Evolutionary conservation across 495 filamentous ascomycete species (phyloP), one percentile per base, ranked within the genome.

Genomic region (Entonaema liquescens): DNA sequence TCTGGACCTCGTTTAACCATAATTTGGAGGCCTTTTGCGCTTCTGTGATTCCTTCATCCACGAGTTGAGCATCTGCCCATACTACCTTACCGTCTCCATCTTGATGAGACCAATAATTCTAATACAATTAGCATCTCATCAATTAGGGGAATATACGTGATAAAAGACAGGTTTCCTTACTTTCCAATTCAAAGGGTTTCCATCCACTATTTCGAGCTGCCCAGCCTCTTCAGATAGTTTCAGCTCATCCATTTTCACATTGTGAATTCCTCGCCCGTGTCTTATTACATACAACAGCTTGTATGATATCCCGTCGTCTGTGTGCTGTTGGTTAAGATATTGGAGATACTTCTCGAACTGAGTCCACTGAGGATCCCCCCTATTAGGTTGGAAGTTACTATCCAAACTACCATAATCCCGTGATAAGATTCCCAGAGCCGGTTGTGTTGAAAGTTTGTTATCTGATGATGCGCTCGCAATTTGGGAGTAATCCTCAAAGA

Each of bases 11-110:
- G 7, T 47, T 8, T 47, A 47, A 13, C 42, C 91, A 96, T 79
- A 91, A 91, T 29, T 71, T 66, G 63, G 90, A 84, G 26, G 89
- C 89, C 11, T 79, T 79, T 3, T 81, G 68, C 29, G 92, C 93
- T 80, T 94, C 89, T 7, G 50, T 44, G 56, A 86, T 79, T 13
- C 92, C 92, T 25, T 67, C 72, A 0, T 79, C 53, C 1, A 90
- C 93, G 28, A 96, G 84, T 12, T 86, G 78, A 3, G 92, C 88
- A 72, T 96, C 93, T 28, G 78, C 77, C 93, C 93, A 95, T 71
- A 79, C 86, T 17, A 83, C 77, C 13, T 87, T 91, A 28, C 78
- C 81, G 75, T 95, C 91, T 68, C 92, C 93, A 65, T 89, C 81
- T 5, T 89, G 83, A 49, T 86, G 81, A 38, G 90, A 86, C 88